Evolutionary conservation across 345 rosid species (phyloP), one percentile per base, ranked within the genome.

Genomic region (Viola odorata): DNA sequence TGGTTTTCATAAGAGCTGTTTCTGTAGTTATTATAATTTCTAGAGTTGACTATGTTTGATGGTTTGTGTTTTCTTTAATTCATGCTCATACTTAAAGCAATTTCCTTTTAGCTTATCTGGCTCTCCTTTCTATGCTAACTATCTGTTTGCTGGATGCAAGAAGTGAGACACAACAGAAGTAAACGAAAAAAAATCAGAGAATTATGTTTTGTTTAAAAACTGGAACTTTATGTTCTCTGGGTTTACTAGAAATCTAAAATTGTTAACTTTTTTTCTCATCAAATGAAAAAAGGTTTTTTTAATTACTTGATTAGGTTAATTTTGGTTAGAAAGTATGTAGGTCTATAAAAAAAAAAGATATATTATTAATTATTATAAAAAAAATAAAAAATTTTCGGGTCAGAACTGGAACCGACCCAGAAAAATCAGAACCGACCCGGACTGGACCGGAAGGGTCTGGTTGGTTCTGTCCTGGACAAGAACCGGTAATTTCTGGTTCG

Each of bases 121-220:
- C 32, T 3, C 14, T 42, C 11, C 41, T 9, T 3, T 17, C 57
- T 32, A 10, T 15, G 36, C 7, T 17, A 51, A 12, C 14, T 45
- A 47, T 17, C 41, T 53, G 60, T 68, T 45, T 53, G 41, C 16
- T 54, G 53, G 61, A 55, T 14, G 17, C 53, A 47, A 67, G 60
- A 60, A 38, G 45, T 60, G 38, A 12, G 58, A 32, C 7, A 15
- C 32, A 14, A 4, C 3, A 45, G 45, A n/a, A 17, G 59, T 37
- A 55, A 37, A 23, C 32, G 5, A 10, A 36, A 8, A 32, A 13
- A 0, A 16, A 41, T 7, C 6, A 3, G 8, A 41, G 4, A 8
- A 15, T 62, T 7, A 5, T 7, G 6, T 4, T n/a, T 14, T 49
- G 12, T 39, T 6, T 36, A 17, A 0, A n/a, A 3, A 6, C n/a